Evolutionary conservation across 768 basidiomycete species (phyloP).

Genomic region (Mycena kentingensis): DNA sequence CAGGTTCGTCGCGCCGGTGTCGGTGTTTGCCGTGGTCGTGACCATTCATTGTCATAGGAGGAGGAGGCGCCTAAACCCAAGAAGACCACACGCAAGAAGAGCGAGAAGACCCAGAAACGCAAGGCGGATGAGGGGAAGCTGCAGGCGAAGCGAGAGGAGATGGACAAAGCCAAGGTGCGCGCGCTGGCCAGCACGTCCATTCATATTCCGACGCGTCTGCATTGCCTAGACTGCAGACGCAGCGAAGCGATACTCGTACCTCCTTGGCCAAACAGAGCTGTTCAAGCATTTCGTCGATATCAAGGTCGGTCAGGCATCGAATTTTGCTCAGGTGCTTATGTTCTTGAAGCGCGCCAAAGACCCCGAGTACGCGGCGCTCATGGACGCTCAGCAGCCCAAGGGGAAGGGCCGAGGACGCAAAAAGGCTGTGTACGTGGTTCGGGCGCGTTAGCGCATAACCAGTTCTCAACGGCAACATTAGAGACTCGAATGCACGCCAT

Average conservation of each 20-base stretch:
- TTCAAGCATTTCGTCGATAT: constrained; percentile 99
- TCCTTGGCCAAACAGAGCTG: constrained; percentile 96
- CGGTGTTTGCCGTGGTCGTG: constrained; percentile 4
- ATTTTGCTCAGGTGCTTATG: neutral
- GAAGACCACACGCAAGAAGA: constrained; percentile 33
- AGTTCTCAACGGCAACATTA: constrained; percentile 27
- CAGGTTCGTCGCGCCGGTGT: constrained; percentile 36
- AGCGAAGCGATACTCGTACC: constrained; percentile 94
- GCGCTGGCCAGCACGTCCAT: neutral
- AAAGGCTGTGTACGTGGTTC: constrained; percentile 58
- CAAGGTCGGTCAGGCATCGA: constrained; percentile 56
- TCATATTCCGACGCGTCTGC: constrained; percentile 15
- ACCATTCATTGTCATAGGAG: constrained; percentile 7
- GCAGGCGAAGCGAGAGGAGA: constrained; percentile 70
- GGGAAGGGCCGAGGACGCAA: constrained; percentile 84
- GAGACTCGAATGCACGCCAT: constrained; percentile 78
- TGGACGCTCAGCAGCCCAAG: constrained; percentile 79
- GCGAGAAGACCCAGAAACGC: constrained; percentile 49
- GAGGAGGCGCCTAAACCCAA: constrained; percentile 6
- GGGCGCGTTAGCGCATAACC: neutral
- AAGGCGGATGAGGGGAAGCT: constrained; percentile 73
- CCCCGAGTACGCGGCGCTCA: constrained; percentile 87
- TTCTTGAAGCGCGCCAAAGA: constrained; percentile 74
- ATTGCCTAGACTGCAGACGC: constrained; percentile 77
- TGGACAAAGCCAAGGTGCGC: constrained; percentile 84